These are phyloP conservation scores for Camellia japonica DNA, from an alignment of 148 eudicot genomes.

Conservation along the genomic window DNA sequence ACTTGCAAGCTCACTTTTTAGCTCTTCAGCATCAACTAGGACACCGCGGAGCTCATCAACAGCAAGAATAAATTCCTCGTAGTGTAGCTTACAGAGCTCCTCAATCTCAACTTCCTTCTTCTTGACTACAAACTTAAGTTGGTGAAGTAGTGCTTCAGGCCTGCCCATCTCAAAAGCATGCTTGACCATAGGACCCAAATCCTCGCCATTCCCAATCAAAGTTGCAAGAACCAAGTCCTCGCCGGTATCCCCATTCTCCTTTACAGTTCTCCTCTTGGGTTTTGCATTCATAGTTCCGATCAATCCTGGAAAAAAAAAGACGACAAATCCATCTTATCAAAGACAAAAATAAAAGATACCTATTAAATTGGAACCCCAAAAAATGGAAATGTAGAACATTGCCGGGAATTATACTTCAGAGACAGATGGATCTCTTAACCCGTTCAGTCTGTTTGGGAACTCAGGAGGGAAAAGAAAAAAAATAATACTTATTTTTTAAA, in stretches of 20 bases:
- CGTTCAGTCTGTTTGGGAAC: not conserved
- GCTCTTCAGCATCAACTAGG: slow-evolving; percentile 89
- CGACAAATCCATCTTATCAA: not conserved
- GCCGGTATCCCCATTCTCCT: slow-evolving; percentile 73
- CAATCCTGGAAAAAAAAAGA: slow-evolving; percentile 16
- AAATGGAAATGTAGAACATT: not conserved
- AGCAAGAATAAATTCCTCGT: slow-evolving; percentile 79
- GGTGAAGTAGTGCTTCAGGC: slow-evolving; percentile 79
- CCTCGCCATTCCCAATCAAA: slow-evolving; percentile 83
- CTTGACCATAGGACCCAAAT: slow-evolving; percentile 81
- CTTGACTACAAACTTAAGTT: slow-evolving; percentile 63
- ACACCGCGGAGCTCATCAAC: slow-evolving; percentile 97
- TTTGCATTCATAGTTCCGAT: slow-evolving; percentile 51
- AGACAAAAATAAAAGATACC: not conserved
- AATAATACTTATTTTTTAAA: too few species aligned
- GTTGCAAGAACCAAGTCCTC: slow-evolving; percentile 87
- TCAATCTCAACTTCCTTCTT: slow-evolving; percentile 93
- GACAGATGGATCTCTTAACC: not conserved
- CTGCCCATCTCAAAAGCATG: slow-evolving; percentile 76
- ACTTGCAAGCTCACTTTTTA: slow-evolving; percentile 67
- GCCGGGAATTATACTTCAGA: not conserved
- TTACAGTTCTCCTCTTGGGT: slow-evolving; percentile 52
- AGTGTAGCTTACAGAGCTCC: slow-evolving; percentile 89
- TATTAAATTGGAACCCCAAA: not conserved
- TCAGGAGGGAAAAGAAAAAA: too few species aligned